Conservation (phyloP, 805 yeast species). For the Yarrowia hollandica region DNA sequence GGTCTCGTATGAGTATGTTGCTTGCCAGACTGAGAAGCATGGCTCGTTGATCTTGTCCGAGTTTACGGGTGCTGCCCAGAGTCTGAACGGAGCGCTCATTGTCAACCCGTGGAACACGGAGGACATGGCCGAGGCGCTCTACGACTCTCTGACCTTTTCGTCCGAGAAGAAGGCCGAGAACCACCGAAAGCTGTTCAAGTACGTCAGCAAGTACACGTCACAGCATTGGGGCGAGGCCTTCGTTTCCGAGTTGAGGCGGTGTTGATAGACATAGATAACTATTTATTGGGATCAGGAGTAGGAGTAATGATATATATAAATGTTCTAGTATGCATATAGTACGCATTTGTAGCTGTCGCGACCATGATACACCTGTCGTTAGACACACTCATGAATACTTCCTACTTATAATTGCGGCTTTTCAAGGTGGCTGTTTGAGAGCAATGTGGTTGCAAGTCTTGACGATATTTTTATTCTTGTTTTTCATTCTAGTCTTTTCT, state of each 20-base stretch:
- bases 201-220: slow-evolving; percentile 90
- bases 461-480: too few species aligned
- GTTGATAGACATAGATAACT: slow-evolving; percentile 30
- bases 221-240: slow-evolving; percentile 97
- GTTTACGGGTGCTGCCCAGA: slow-evolving; percentile 99
- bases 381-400: too few species aligned
- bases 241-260: slow-evolving; percentile 67
- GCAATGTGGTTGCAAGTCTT: too few species aligned
- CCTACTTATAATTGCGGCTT: too few species aligned
- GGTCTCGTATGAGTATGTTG: slow-evolving; percentile 94
- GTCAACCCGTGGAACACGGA: slow-evolving; percentile 98
- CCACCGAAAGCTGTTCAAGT: slow-evolving; percentile 79
- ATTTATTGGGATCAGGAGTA: slow-evolving; percentile 28
- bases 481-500: too few species aligned
- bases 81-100: slow-evolving; percentile 86
- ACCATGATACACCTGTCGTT: too few species aligned
- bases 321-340: too few species aligned
- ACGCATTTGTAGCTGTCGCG: too few species aligned
- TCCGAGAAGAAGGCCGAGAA: slow-evolving; percentile 76
- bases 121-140: slow-evolving; percentile 80
- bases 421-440: too few species aligned
- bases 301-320: slow-evolving; percentile 35
- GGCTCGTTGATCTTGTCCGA: slow-evolving; percentile 89
- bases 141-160: slow-evolving; percentile 82
- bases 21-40: slow-evolving; percentile 82